Evolutionary conservation across 1,284 basidiomycete species (phyloP).

Genomic region (Ceratobasidium sp.): DNA sequence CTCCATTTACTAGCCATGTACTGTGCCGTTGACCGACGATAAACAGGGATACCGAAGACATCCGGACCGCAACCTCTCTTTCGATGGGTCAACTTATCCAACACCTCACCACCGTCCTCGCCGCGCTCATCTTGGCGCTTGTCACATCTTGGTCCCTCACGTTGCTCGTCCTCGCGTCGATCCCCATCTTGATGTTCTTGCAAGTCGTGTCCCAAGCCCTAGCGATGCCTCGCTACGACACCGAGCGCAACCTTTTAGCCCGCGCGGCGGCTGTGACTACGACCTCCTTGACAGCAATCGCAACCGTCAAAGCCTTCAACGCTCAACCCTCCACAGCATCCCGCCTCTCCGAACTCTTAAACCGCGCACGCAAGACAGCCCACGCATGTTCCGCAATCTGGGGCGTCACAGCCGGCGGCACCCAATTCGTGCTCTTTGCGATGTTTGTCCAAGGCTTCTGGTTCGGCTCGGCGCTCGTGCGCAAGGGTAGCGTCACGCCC

Average conservation of each 20-base stretch:
- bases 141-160: slow-evolving; percentile 85
- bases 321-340: slow-evolving; percentile 75
- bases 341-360: slow-evolving; percentile 66
- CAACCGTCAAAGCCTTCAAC: slow-evolving; percentile 97
- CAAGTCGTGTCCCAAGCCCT: slow-evolving; percentile 81
- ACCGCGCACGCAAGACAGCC: slow-evolving; percentile 64
- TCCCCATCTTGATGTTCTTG: slow-evolving; percentile 85
- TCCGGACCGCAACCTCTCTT: slow-evolving; percentile 85
- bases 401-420: slow-evolving; percentile 77
- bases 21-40: neutral
- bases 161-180: slow-evolving; percentile 89
- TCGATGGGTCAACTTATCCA: slow-evolving; percentile 84
- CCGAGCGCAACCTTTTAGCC: slow-evolving; percentile 77
- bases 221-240: slow-evolving; percentile 74
- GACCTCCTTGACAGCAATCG: slow-evolving; percentile 81
- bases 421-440: slow-evolving; percentile 84
- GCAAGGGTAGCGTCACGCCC: slow-evolving; percentile 73
- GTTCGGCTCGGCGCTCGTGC: slow-evolving; percentile 91
- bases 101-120: slow-evolving; percentile 82
- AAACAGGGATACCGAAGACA: slow-evolving; percentile 91
- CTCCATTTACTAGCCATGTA: neutral
- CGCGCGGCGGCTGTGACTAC: slow-evolving; percentile 84
- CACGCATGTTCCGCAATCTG: slow-evolving; percentile 74
- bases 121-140: slow-evolving; percentile 87
- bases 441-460: slow-evolving; percentile 99